Evolutionary conservation across 352 stramenopile species (phyloP), one percentile per base, ranked within the genome.

Genomic region (Phytophthora foliorum): DNA sequence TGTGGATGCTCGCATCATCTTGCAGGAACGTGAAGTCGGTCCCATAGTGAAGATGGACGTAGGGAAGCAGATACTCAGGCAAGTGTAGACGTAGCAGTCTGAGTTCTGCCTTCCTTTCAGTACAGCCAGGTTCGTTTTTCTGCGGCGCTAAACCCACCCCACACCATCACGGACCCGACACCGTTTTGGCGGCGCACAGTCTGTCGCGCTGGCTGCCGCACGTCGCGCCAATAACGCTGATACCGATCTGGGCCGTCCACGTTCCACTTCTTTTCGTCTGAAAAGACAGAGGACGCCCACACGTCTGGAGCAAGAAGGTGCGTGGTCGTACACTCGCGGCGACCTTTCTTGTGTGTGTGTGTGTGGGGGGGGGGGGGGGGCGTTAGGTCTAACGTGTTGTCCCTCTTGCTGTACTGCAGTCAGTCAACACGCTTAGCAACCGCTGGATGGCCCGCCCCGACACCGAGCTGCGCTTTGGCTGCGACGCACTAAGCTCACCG

Each of bases 241-340:
- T 54, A 60, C 4, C 77, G 63, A 22, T 84, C 69, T 0, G 66
- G 66, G 8, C 73, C 67, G 25, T 82, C 77, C 2, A 80, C 29
- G 34, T 72, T 80, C 32, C 65, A 80, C 36, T 78, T 77, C 80
- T 78, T 25, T 81, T 29, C 66, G 27, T 82, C 73, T 1, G 67
- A 79, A 38, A 79, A 75, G 45, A 84, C 66, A 7, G 68, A 57
- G 38, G 36, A 29, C 8, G 56, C 11, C 61, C 69, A 81, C 4
- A 7, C 25, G 72, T 7, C 25, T n/a, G n/a, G n/a, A n/a, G n/a
- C n/a, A n/a, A n/a, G n/a, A n/a, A 64, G 56, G 5, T 42, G 29
- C 6, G 48, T 39, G 17, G 19, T 19, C 1, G 63, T 58, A 50
- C 62, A 75, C 7, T 0, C 24, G 3, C 21, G 7, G 2, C 67